Conservation (phyloP, 148 eudicot species). For the Fagopyrum esculentum region DNA sequence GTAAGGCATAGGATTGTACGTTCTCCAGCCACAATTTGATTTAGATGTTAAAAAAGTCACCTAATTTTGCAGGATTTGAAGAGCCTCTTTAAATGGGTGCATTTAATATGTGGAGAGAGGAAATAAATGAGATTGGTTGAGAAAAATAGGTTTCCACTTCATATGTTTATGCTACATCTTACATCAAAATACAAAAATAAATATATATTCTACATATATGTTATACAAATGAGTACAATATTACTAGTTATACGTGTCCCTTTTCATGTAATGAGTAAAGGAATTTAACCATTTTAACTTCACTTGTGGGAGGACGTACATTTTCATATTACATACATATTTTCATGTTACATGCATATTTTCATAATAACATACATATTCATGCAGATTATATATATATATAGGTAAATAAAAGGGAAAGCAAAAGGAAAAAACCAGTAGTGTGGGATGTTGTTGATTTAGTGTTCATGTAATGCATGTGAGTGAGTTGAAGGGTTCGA, state of each 20-base stretch:
- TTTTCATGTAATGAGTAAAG: neutral
- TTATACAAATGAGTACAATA: neutral
- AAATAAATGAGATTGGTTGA: constrained; percentile 54
- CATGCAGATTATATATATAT: neutral
- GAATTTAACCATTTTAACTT: neutral
- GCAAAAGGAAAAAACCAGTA: neutral
- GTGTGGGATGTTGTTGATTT: neutral
- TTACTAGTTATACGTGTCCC: neutral
- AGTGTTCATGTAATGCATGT: constrained; percentile 7
- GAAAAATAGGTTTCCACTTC: constrained; percentile 9
- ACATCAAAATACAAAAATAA: neutral
- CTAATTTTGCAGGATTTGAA: constrained; percentile 42
- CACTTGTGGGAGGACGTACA: neutral
- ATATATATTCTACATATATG: neutral
- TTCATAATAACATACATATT: too few relatives aligned
- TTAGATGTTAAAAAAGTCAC: constrained; percentile 19
- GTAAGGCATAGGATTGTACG: neutral
- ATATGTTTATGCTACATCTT: neutral
- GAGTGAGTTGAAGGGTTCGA: constrained; percentile 8
- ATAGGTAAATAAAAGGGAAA: neutral
- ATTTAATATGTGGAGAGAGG: constrained; percentile 21
- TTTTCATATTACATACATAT: neutral
- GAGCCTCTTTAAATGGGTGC: constrained; percentile 20
- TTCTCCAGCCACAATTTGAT: neutral
- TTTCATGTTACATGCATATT: too few relatives aligned